These are phyloP conservation scores for Exophiala bonariae DNA, from an alignment of 2,329 filamentous ascomycete genomes.

Conservation along the genomic window DNA sequence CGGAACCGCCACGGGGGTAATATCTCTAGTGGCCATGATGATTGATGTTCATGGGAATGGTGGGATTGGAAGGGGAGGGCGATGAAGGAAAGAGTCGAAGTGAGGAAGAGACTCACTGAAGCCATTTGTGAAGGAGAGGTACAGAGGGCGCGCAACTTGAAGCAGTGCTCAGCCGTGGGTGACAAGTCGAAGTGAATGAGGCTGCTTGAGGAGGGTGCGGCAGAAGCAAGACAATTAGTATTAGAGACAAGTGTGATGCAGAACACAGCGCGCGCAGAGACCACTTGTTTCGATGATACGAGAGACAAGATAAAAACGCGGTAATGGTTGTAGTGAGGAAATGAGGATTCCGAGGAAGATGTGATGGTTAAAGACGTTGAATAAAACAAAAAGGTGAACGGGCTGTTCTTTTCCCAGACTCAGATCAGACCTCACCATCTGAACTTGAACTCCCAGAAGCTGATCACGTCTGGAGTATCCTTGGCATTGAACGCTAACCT, in stretches of 20 bases:
- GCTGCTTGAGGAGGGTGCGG: constrained; percentile 6
- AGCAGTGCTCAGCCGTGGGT: not conserved
- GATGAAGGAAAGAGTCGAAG: constrained; percentile 20
- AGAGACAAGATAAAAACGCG: constrained; percentile 8
- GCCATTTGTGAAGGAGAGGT: constrained; percentile 39
- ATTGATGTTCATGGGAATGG: constrained; percentile 35
- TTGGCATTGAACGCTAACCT: too few species aligned
- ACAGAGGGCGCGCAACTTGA: constrained; percentile 2
- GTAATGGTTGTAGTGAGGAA: too few species aligned
- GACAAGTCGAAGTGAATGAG: constrained; percentile 14
- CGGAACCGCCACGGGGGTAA: constrained; percentile 15
- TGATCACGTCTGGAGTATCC: too few species aligned
- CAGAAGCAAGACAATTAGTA: constrained; percentile 10
- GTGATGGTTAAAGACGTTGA: too few species aligned
- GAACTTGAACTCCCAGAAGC: too few species aligned
- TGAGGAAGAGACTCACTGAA: constrained; percentile 42
- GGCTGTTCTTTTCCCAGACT: too few species aligned
- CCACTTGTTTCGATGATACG: not conserved
- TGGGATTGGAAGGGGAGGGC: constrained; percentile 31
- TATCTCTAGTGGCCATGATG: constrained; percentile 37
- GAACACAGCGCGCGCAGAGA: not conserved
- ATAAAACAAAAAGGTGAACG: too few species aligned
- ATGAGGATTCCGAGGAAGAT: not conserved
- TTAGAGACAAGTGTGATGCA: constrained; percentile 2
- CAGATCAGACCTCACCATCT: too few species aligned